Evolutionary conservation across 2,329 filamentous ascomycete genomes (phyloP), one percentile per base, ranked within the genome.

Genomic region (Blumeriella jaapii): DNA sequence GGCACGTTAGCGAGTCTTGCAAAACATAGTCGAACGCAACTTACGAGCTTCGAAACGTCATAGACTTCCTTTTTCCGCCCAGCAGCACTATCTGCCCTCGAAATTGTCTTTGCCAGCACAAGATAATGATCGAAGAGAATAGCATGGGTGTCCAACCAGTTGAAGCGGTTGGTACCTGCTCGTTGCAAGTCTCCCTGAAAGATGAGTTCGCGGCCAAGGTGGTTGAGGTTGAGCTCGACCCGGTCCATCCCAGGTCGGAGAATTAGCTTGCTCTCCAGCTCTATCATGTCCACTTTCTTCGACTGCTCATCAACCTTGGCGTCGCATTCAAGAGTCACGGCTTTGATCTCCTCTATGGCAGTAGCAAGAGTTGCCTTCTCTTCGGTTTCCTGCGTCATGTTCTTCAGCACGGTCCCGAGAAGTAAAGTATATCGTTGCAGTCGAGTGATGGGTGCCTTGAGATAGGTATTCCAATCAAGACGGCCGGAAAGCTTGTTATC

Each of bases 101-200:
- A 67, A 6, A 84, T 69, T 5, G 66, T 68, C 63, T 98, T 98
- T 24, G 91, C 82, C 28, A 98, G 63, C 20, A 98, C 87, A 23
- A 98, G 69, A 57, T 95, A 98, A 59, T 98, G 87, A 52, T 98
- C 93, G 54, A 98, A 96, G 0, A 98, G 69, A 29, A 98, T 71
- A 2, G 84, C 86, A 55, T 95, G 86, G 0, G 84, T 93, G 52
- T 98, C 91, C 6, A 96, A 77, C 80, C 89, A 94, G 44, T 79
- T 80, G 55, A 96, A 91, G 38, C 86, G 78, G 56, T 83, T 93
- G 27, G 79, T 83, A 36, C 89, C 86, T 64, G 86, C 81, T 43
- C 91, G 71, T 56, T 93, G 85, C 38, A 98, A 63, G 49, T 96
- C 87, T 38, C 91, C 91, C 50, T 87, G 76, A 58, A 80, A 80